Evolutionary conservation across 768 basidiomycete species (phyloP), one percentile per base, ranked within the genome.

Genomic region (Amanita pseudoporphyria): DNA sequence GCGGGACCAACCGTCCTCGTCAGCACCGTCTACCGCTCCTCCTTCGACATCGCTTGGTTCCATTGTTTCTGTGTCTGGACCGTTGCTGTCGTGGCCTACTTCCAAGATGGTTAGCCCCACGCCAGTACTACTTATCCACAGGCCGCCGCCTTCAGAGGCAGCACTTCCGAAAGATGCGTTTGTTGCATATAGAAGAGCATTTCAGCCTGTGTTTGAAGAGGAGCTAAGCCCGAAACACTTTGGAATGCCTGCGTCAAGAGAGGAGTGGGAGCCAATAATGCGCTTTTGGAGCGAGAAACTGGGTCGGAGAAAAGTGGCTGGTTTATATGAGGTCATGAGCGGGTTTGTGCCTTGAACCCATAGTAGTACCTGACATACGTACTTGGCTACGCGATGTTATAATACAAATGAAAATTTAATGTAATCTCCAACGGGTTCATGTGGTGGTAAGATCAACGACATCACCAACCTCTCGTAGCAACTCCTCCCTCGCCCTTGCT

Each of bases 221-320:
- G 70, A 69, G 49, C 68, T 76, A 48, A 58, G 51, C 3, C 70
- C 67, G 1, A 67, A 70, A 56, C 59, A 62, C 1, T 64, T 56
- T 14, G 85, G 81, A 13, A 95, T 95, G 90, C 88, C 86, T 7
- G 66, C 74, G 3, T 82, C 81, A 24, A 76, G 68, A 56, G 78
- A 79, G 9, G 88, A 92, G 57, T 93, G 88, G 89, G 76, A 79
- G 58, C 80, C 81, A 1, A 75, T 93, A 40, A 92, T 95, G 87
- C 68, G 73, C 51, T 91, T 92, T 64, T 94, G 90, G 90, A 85
- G 88, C 56, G 77, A 81, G 59, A 64, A 65, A 35, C 66, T 93
- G 14, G 69, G 66, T 1, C 73, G 69, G 53, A 74, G 84, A 58
- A 72, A 73, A 54, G 71, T 67, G 9, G 75, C 80, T 4, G 84